Evolutionary conservation across 495 filamentous ascomycete species (phyloP).

Genomic region (Lasiosphaeria hispida): DNA sequence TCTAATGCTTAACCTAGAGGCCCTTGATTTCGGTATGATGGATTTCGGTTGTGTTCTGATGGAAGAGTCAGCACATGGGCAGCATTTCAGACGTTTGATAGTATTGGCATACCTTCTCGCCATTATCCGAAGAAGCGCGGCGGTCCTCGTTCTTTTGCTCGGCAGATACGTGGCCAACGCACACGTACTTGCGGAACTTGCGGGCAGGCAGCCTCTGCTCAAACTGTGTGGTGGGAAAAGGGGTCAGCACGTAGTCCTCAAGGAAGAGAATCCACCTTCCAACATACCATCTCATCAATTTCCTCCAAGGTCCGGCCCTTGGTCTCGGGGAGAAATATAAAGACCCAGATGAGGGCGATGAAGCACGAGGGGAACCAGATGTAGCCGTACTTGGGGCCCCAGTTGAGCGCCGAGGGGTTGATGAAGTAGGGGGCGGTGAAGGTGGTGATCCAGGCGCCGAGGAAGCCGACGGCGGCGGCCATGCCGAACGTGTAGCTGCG

Average conservation of each 20-base stretch:
- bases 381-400: slow-evolving; percentile 58
- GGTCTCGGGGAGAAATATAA: slow-evolving; percentile 51
- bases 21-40: slow-evolving; percentile 3
- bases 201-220: slow-evolving; percentile 45
- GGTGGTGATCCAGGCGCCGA: slow-evolving; percentile 55
- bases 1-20: too few species aligned
- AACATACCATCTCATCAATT: slow-evolving; percentile 51
- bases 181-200: slow-evolving; percentile 49
- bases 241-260: not conserved
- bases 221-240: slow-evolving; percentile 30
- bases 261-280: not conserved
- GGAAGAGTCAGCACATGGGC: not conserved
- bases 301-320: slow-evolving; percentile 52
- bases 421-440: slow-evolving; percentile 64
- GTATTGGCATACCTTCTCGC: not conserved
- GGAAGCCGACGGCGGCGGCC: slow-evolving; percentile 52
- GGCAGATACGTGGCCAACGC: slow-evolving; percentile 18
- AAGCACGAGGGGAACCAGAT: slow-evolving; percentile 47
- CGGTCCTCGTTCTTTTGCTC: not conserved
- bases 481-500: slow-evolving; percentile 58
- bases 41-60: not conserved
- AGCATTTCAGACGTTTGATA: not conserved
- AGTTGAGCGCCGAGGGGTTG: slow-evolving; percentile 53
- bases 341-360: slow-evolving; percentile 39
- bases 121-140: not conserved